Evolutionary conservation across 495 filamentous ascomycete genomes (phyloP).

Genomic region (Lepidopterella palustris): DNA sequence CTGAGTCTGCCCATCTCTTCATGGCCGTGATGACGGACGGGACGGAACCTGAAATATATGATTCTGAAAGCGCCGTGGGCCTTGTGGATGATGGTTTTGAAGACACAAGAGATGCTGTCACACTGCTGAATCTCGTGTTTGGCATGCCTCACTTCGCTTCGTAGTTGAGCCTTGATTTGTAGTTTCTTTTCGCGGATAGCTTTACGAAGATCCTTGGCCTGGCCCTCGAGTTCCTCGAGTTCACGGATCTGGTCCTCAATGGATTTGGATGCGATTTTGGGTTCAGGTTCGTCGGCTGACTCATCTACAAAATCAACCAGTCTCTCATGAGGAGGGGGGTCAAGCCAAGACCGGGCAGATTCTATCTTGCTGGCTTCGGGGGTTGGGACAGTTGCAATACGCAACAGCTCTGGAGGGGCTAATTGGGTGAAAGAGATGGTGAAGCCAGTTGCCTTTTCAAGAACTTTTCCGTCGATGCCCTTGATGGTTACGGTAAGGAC

Average conservation of each 20-base stretch:
- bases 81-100: conserved; percentile 25
- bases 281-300: conserved; percentile 6
- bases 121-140: conserved; percentile 34
- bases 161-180: conserved; percentile 22
- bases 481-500: conserved; percentile 27
- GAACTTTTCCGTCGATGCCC: conserved; percentile 18
- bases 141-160: conserved; percentile 23
- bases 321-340: conserved; percentile 25
- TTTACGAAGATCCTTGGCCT: conserved; percentile 26
- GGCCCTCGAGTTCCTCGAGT: conserved; percentile 27
- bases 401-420: conserved; percentile 26
- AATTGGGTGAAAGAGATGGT: conserved; percentile 29
- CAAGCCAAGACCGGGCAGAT: conserved; percentile 23
- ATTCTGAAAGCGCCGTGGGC: conserved; percentile 25
- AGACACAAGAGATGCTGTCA: conserved; percentile 34
- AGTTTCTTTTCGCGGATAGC: conserved; percentile 28
- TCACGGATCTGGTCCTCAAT: conserved; percentile 31
- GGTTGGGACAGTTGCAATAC: conserved; percentile 18
- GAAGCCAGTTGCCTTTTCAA: conserved; percentile 27
- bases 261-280: conserved; percentile 1
- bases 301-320: conserved; percentile 2
- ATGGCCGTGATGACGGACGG: conserved; percentile 12
- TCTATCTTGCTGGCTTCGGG: conserved; percentile 7
- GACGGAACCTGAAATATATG: conserved; percentile 16
- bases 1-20: conserved; percentile 10